Percentiles rank a stretch among this genome's conserved stretches.
These are phyloP conservation scores for Penicillium parvum DNA, from an alignment of 495 filamentous ascomycete genomes.

Conservation along the genomic window DNA sequence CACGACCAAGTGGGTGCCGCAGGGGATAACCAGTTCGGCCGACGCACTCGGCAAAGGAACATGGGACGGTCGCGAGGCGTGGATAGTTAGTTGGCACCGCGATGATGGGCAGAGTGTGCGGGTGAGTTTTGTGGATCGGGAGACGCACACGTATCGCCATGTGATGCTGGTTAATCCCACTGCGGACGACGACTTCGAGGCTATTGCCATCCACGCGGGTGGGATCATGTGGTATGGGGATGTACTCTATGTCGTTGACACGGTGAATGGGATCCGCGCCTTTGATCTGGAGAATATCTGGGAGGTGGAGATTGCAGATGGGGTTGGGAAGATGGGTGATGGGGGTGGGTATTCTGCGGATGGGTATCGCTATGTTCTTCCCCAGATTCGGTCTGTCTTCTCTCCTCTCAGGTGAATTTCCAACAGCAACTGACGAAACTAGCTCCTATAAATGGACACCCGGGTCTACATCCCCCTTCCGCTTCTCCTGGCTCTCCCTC, in stretches of 20 bases:
- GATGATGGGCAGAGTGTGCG: constrained; percentile 29
- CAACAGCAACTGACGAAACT: not conserved
- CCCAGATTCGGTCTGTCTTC: constrained; percentile 18
- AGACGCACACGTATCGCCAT: constrained; percentile 34
- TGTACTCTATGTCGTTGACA: constrained; percentile 32
- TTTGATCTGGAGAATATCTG: constrained; percentile 33
- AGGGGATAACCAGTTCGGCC: constrained; percentile 35
- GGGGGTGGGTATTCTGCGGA: constrained; percentile 27
- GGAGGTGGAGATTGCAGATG: constrained; percentile 26
- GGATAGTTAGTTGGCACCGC: constrained; percentile 38
- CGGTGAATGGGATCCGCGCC: constrained; percentile 24
- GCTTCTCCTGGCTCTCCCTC: constrained; percentile 21
- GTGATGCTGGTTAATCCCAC: constrained; percentile 33
- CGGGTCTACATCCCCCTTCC: constrained; percentile 16
- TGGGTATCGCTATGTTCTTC: constrained; percentile 27
- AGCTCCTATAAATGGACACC: constrained; percentile 17
- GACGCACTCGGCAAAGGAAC: constrained; percentile 30
- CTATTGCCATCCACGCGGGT: constrained; percentile 28
- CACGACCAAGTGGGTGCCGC: constrained; percentile 35
- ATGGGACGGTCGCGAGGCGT: constrained; percentile 29
- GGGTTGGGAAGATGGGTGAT: constrained; percentile 18
- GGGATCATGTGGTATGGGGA: constrained; percentile 35
- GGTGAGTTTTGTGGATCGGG: constrained; percentile 32
- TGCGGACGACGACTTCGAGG: constrained; percentile 24
- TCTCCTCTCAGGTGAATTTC: not conserved